phyloP scores from a whole-genome alignment of 805 yeast species.

The Hanseniaspora guilliermondii region DNA sequence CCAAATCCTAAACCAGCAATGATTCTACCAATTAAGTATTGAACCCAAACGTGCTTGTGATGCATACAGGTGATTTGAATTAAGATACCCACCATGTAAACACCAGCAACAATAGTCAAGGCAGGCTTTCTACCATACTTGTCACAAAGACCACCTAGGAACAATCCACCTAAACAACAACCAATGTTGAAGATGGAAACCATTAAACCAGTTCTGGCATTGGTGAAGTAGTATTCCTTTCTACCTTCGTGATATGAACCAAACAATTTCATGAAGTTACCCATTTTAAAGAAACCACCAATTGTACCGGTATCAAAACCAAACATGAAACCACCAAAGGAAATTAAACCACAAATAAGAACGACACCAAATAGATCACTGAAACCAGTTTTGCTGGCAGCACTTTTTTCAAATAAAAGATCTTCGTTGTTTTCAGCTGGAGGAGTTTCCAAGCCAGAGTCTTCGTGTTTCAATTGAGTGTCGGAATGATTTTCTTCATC shows the following conservation, averaged over 20 bases:
- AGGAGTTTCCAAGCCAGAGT: conserved; percentile 6
- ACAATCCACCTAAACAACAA: conserved; percentile 57
- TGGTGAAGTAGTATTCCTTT: conserved; percentile 33
- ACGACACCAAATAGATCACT: conserved; percentile 20
- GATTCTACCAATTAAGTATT: conserved; percentile 53
- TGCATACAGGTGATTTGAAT: conserved; percentile 44
- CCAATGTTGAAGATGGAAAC: conserved; percentile 53
- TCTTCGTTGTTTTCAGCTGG: conserved; percentile 6
- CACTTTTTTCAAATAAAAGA: conserved; percentile 9
- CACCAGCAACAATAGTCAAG: conserved; percentile 39
- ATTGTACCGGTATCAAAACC: conserved; percentile 75
- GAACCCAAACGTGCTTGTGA: conserved; percentile 41
- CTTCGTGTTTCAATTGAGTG: conserved; percentile 12
- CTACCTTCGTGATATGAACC: conserved; percentile 31
- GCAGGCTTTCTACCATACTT: conserved; percentile 48
- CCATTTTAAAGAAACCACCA: conserved; percentile 57
- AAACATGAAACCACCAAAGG: conserved; percentile 60
- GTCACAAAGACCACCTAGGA: conserved; percentile 46
- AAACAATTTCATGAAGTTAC: conserved; percentile 40
- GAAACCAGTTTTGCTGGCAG: conserved; percentile 14
- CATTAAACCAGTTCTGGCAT: conserved; percentile 41
- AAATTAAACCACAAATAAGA: conserved; percentile 30
- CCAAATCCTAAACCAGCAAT: conserved; percentile 69
- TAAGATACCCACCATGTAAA: conserved; percentile 49
- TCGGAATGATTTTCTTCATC: conserved; percentile 9